A percentile compares a stretch with the other conserved stretches of the same genome.
Evolutionary conservation across 108 stramenopile species (phyloP).

Genomic region (Thalassiosira profunda): DNA sequence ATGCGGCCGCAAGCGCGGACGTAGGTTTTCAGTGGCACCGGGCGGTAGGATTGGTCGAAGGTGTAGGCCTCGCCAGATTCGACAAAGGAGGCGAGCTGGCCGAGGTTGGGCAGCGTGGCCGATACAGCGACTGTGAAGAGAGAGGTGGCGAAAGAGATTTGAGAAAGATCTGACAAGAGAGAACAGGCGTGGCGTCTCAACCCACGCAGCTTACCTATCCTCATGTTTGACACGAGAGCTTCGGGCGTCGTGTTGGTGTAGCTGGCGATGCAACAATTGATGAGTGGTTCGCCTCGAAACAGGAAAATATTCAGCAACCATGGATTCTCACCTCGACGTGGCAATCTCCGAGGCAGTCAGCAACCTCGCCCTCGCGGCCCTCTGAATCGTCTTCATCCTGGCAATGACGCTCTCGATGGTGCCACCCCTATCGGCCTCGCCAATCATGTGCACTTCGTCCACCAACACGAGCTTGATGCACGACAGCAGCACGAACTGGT

Average conservation of each 20-base stretch:
- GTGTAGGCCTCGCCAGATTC: constrained; percentile 81
- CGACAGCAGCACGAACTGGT: constrained; percentile 89
- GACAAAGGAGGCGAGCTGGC: constrained; percentile 89
- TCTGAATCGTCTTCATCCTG: constrained; percentile 92
- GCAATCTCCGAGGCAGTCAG: constrained; percentile 32
- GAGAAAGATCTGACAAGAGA: neutral
- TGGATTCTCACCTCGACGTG: constrained; percentile 37
- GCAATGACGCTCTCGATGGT: constrained; percentile 91
- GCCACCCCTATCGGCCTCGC: constrained; percentile 86
- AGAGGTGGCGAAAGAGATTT: neutral
- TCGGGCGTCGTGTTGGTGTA: constrained; percentile 61
- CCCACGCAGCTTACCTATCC: constrained; percentile 44
- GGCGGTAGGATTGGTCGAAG: constrained; percentile 92
- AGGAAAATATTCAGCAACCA: neutral
- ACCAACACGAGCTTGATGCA: constrained; percentile 91
- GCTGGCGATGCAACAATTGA: constrained; percentile 21
- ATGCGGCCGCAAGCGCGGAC: constrained; percentile 71
- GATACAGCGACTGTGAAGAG: constrained; percentile 84
- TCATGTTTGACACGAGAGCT: constrained; percentile 71
- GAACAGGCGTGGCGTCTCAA: no score
- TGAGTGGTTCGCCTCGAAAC: neutral
- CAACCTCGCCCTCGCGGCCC: constrained; percentile 44
- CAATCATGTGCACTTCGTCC: constrained; percentile 96
- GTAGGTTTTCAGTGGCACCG: constrained; percentile 87
- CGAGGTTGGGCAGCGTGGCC: constrained; percentile 96